Conservation (phyloP, 2,329 filamentous ascomycete species). For the Lachnellula occidentalis region DNA sequence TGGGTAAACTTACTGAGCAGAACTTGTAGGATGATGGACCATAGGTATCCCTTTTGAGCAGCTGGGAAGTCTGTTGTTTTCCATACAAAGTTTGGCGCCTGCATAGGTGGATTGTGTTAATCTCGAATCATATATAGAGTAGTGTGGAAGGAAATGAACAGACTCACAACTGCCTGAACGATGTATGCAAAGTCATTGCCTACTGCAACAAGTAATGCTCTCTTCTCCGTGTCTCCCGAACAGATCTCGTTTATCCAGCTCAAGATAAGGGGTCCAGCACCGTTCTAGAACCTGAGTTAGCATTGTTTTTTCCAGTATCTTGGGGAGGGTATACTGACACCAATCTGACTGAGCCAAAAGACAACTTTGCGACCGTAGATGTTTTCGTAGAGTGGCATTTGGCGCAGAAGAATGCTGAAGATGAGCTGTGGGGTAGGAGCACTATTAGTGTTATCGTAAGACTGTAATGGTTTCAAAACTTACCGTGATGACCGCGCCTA, state of each 20-base stretch:
- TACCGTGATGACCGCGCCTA: conserved; percentile 33
- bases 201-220: conserved; percentile 56
- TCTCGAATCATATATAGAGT: neutral
- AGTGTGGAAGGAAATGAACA: neutral
- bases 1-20: conserved; percentile 29
- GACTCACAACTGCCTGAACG: conserved; percentile 47
- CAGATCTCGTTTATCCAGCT: conserved; percentile 52
- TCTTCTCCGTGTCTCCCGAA: conserved; percentile 54
- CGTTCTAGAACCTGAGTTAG: conserved; percentile 19
- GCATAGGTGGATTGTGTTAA: neutral
- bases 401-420: conserved; percentile 30
- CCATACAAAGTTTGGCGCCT: conserved; percentile 38
- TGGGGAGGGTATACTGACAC: conserved; percentile 22
- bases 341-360: conserved; percentile 35
- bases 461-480: conserved; percentile 4
- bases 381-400: conserved; percentile 35
- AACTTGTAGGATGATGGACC: conserved; percentile 32
- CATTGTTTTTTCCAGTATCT: neutral
- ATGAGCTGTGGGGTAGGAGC: conserved; percentile 22
- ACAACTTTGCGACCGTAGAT: conserved; percentile 33
- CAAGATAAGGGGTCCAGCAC: conserved; percentile 35
- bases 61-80: conserved; percentile 36
- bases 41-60: conserved; percentile 34
- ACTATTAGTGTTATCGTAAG: neutral
- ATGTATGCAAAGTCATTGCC: conserved; percentile 70